Evolutionary conservation across 345 rosid species (phyloP), one percentile per base, ranked within the genome.

Genomic region (Pistacia atlantica): DNA sequence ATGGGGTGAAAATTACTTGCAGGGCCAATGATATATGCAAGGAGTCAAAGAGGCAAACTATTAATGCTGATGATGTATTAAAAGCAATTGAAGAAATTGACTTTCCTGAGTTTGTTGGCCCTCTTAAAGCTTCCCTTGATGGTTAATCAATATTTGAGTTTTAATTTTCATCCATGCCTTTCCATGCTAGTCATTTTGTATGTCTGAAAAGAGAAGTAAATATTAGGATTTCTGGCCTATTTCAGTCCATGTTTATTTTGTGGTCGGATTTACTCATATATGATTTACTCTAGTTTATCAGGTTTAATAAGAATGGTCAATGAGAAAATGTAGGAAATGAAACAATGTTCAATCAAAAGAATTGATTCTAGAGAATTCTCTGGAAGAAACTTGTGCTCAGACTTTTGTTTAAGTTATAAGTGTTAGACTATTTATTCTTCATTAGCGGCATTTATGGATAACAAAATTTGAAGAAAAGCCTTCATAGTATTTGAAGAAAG

Each of bases 21-120:
- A 91, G 95, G 79, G 90, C 93, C 67, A 91, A 91, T 71, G 95
- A 91, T 65, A 84, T 91, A 66, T 87, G 89, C 80, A 91, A 84
- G 87, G 91, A 91, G 77, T 85, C 91, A 12, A 91, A 77, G 84
- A 83, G 95, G 83, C 95, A 91, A 70, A 91, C 87, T 2, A 85
- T 91, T 33, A 91, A 82, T 35, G 89, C 89, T 0, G 89, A 89
- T 4, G 91, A 91, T 79, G 90, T 89, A 37, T 76, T 89, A 49
- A 85, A 79, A 73, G 89, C 95, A 5, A 65, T 89, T 2, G 89
- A 89, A 75, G 95, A 86, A 80, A 86, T 89, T 37, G 91, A 91
- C 72, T 91, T 91, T 63, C 80, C 87, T 4, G 91, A 89, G 78
- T 88, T 89, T 42, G 65, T 85, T 3, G 82, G 45, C 13, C 90